Evolutionary conservation across 257 asterid species (phyloP).

Genomic region (Gentiana macrophylla): DNA sequence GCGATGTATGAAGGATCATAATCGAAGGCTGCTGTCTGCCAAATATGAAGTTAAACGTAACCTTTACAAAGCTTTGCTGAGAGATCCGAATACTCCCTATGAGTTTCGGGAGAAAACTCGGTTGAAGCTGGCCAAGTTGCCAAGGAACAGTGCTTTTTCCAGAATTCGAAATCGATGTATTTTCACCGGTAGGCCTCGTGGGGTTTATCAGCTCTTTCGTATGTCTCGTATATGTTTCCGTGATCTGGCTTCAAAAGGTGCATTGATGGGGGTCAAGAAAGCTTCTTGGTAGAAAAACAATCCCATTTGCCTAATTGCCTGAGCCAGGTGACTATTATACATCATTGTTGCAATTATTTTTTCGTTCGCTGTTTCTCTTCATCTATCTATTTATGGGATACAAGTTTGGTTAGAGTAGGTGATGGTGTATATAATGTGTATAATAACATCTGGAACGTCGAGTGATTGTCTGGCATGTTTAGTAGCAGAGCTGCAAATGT

Average conservation of each 20-base stretch:
- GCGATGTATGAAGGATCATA: constrained; percentile 21
- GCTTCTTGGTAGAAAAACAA: constrained; percentile 26
- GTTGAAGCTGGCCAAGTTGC: constrained; percentile 21
- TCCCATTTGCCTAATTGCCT: neutral
- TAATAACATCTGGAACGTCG: too few species aligned
- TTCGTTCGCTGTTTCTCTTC: too few species aligned
- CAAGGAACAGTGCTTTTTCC: constrained; percentile 23
- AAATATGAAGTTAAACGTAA: constrained; percentile 23
- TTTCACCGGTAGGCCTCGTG: constrained; percentile 28
- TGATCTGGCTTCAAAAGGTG: constrained; percentile 21
- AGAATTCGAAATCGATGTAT: constrained; percentile 28
- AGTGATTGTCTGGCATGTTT: too few species aligned
- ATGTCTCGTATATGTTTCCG: constrained; percentile 31
- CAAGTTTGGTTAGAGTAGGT: too few species aligned
- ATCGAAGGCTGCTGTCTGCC: constrained; percentile 22
- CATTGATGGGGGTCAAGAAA: constrained; percentile 25
- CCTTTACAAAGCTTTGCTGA: constrained; percentile 21
- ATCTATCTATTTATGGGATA: too few species aligned
- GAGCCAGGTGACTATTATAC: too few species aligned
- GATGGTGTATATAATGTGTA: too few species aligned
- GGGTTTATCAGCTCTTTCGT: constrained; percentile 25
- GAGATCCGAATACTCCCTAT: constrained; percentile 17
- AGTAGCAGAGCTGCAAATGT: too few species aligned
- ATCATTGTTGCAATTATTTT: too few species aligned
- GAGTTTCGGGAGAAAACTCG: constrained; percentile 22